A percentile compares a stretch with the other conserved stretches of the same genome.
Evolutionary conservation across 345 rosid species (phyloP).

Genomic region (Eucalyptus camaldulensis): DNA sequence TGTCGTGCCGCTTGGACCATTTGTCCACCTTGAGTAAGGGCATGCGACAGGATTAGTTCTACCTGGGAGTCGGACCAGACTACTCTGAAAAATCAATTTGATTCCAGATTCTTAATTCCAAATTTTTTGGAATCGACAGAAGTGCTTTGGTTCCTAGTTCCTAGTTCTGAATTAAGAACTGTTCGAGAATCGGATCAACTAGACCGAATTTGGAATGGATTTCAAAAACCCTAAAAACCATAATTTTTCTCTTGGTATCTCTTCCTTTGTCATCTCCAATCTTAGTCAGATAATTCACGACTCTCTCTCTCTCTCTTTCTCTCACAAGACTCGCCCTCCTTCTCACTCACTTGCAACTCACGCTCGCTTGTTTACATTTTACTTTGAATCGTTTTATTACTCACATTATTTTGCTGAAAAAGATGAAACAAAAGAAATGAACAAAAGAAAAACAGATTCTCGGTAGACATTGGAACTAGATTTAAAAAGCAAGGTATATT

Average conservation of each 20-base stretch:
- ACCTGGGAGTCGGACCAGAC: not conserved
- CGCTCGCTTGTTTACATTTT: too few species aligned
- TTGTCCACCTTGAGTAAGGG: not conserved
- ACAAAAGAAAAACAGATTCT: too few species aligned
- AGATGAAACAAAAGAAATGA: too few species aligned
- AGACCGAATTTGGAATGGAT: too few species aligned
- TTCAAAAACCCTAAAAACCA: too few species aligned
- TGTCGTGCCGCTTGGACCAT: not conserved
- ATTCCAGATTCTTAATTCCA: not conserved
- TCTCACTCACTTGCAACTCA: not conserved
- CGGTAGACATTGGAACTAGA: accelerated
- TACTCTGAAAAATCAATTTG: not conserved
- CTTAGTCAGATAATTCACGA: too few species aligned
- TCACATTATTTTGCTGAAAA: too few species aligned
- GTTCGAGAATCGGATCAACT: not conserved
- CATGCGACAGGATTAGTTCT: not conserved
- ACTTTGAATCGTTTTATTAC: not conserved
- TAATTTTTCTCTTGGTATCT: too few species aligned
- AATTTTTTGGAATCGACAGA: not conserved
- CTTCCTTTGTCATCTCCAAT: too few species aligned
- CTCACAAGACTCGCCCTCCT: not conserved
- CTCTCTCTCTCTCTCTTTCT: too few species aligned
- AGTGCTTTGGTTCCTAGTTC: not conserved
- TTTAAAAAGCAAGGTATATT: too few species aligned
- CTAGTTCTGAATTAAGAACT: not conserved